Percentiles rank a stretch among this genome's conserved stretches.
These are phyloP conservation scores for Alternaria tenuissima DNA, from an alignment of 2,329 filamentous ascomycete species.

Conservation along the genomic window DNA sequence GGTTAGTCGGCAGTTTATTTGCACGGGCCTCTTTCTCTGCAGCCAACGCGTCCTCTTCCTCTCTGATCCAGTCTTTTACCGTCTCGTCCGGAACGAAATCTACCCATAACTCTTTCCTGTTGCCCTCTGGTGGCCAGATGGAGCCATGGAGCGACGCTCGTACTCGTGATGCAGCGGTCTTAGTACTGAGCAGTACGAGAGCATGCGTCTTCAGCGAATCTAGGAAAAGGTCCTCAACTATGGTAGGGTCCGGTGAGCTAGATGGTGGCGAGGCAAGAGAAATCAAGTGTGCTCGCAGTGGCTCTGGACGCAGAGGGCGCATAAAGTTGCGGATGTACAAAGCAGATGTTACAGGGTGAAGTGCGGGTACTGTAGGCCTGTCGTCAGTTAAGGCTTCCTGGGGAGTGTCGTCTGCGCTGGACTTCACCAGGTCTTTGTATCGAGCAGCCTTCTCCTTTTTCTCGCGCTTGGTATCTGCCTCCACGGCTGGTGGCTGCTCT, in stretches of 20 bases:
- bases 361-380: slow-evolving; percentile 46
- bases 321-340: slow-evolving; percentile 92
- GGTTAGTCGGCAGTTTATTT: slow-evolving; percentile 22
- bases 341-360: slow-evolving; percentile 53
- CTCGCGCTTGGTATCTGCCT: slow-evolving; percentile 21
- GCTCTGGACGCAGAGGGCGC: slow-evolving; percentile 77
- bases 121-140: slow-evolving; percentile 87
- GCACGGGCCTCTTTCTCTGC: slow-evolving; percentile 42
- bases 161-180: slow-evolving; percentile 77
- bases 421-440: slow-evolving; percentile 46
- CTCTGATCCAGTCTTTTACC: slow-evolving; percentile 75
- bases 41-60: slow-evolving; percentile 42
- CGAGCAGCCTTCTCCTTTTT: slow-evolving; percentile 45
- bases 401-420: slow-evolving; percentile 17
- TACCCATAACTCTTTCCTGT: slow-evolving; percentile 82
- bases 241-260: slow-evolving; percentile 59
- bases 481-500: slow-evolving; percentile 6
- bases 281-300: slow-evolving; percentile 73
- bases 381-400: slow-evolving; percentile 38
- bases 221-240: slow-evolving; percentile 76
- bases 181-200: slow-evolving; percentile 75
- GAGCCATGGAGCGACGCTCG: slow-evolving; percentile 78
- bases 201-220: slow-evolving; percentile 89
- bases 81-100: slow-evolving; percentile 86
- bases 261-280: slow-evolving; percentile 70